phyloP scores from a whole-genome alignment of 164 flowering plant species.

The Macadamia integrifolia region DNA sequence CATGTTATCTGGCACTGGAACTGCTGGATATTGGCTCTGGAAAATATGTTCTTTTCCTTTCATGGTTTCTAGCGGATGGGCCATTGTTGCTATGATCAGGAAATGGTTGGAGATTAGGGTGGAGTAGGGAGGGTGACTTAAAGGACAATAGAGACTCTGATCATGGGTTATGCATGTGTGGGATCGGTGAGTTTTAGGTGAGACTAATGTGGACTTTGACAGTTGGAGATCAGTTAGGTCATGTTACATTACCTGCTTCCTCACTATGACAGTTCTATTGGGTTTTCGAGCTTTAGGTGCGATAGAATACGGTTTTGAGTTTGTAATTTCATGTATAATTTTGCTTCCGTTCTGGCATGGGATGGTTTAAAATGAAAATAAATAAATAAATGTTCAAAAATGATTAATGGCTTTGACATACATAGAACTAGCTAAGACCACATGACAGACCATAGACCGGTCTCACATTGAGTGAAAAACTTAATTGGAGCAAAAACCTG shows the following conservation, averaged over 20 bases:
- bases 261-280: too few relatives aligned
- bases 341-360: too few relatives aligned
- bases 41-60: conserved; percentile 49
- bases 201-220: conserved; percentile 4
- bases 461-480: too few relatives aligned
- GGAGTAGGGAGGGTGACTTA: neutral
- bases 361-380: too few relatives aligned
- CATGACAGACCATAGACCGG: too few relatives aligned
- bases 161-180: neutral
- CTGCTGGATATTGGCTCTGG: conserved; percentile 52
- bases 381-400: too few relatives aligned
- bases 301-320: conserved; percentile 4
- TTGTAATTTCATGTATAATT: too few relatives aligned
- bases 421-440: too few relatives aligned
- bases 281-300: neutral
- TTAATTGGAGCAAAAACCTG: too few relatives aligned
- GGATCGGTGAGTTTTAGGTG: neutral
- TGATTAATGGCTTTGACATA: too few relatives aligned
- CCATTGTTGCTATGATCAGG: neutral
- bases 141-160: neutral
- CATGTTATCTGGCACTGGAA: conserved; percentile 58
- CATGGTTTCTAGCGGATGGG: conserved; percentile 3
- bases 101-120: neutral
- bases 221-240: conserved; percentile 20
- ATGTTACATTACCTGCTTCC: conserved; percentile 2